Evolutionary conservation across 148 eudicot genomes (phyloP).

Genomic region (Vaccinium corymbosum): DNA sequence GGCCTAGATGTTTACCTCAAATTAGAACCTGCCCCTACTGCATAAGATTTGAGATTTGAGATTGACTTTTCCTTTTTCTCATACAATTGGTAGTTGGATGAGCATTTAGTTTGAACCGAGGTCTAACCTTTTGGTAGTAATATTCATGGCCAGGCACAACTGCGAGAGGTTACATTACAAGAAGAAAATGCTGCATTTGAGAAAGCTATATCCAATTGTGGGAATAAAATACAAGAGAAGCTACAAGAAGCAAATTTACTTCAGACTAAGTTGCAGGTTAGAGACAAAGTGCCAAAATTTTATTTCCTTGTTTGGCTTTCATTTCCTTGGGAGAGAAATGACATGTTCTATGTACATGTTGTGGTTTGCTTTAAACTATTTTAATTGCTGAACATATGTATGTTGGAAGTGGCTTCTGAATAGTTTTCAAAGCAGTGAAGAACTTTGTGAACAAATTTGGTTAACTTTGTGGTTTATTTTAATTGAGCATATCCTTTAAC

Average conservation of each 20-base stretch:
- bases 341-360: background rate
- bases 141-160: conserved; percentile 55
- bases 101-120: background rate
- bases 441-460: background rate
- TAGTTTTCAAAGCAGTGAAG: background rate
- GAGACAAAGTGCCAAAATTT: conserved; percentile 2
- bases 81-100: background rate
- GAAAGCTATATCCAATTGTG: conserved; percentile 66
- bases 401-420: background rate
- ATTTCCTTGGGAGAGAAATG: conserved; percentile 7
- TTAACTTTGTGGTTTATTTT: background rate
- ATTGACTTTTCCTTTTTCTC: background rate
- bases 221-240: conserved; percentile 77
- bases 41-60: background rate
- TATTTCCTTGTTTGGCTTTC: background rate
- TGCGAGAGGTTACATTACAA: conserved; percentile 59
- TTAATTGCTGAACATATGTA: background rate
- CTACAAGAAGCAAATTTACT: conserved; percentile 59
- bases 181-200: conserved; percentile 83
- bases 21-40: background rate
- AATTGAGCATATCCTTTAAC: background rate
- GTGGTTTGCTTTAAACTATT: background rate
- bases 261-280: conserved; percentile 63
- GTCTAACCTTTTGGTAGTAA: conserved; percentile 14
- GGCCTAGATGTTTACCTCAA: background rate